Base-by-base conservation (phyloP, 495 filamentous ascomycete genomes). In the Oidiodendron maius region DNA sequence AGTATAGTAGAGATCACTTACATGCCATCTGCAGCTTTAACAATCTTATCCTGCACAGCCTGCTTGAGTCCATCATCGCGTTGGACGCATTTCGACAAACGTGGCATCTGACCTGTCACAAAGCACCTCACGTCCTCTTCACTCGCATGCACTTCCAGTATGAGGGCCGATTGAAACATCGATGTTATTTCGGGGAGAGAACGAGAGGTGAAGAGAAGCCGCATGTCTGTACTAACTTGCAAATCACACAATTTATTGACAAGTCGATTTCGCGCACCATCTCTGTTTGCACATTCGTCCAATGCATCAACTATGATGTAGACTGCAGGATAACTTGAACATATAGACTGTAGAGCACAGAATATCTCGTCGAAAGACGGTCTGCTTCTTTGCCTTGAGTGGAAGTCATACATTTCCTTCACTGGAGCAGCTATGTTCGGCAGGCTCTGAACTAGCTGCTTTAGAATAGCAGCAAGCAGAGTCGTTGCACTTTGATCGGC, bases 231-330 rank as follows among this genome's bases (percentile, higher is more conserved):
- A 8, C 44, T 36, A 3, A 11, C 25, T 46, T 67, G 68, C 2
- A 75, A 56, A 20, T 46, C 10, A 16, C 63, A 61, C n/a, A 70
- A 45, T 16, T 56, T 51, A 6, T 45, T 44, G 9, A 69, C 49
- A 46, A 69, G 50, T 15, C 17, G 1, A 71, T 28, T 8, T 50
- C 37, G 0, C 40, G 51, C 0, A 70, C n/a, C 66, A 50, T 23
- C 13, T 57, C 3, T 10, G 15, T 21, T 48, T 40, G 16, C 40
- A 45, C 61, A 76, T 53, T 77, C 75, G 50, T 78, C 74, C 21
- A 78, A 55, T 4, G 70, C 75, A 46, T 75, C 71, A 13, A 74
- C 26, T 12, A 76, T 17, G 36, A 76, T 61, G 44, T 70, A 73
- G 9, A 59, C 50, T 47, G 37, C 59, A 6, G 52, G 58, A 24